A percentile compares a stretch with the other conserved stretches of the same genome.
Evolutionary conservation across 1,139 yeast species (phyloP).

Genomic region (Protomyces lactucae-debilis): DNA sequence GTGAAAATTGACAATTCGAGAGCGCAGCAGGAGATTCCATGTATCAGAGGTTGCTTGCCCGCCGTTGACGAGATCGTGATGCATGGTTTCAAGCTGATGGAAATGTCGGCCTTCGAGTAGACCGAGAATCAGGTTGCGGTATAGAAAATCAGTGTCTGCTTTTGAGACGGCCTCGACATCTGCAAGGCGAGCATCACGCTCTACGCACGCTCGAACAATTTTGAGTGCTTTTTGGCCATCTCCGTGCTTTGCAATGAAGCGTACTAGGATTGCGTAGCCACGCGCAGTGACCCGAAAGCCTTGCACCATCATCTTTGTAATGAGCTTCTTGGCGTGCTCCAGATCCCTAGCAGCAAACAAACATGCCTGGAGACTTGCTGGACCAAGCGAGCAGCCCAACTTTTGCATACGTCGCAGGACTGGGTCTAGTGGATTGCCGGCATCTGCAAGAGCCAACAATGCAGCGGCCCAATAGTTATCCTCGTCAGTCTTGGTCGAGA

Average conservation of each 20-base stretch:
- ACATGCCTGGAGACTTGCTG: slow-evolving; percentile 1
- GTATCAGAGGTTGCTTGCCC: slow-evolving; percentile 13
- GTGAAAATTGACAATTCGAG: slow-evolving; percentile 2
- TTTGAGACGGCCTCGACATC: not conserved
- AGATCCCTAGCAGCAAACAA: not conserved
- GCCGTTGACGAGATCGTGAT: not conserved
- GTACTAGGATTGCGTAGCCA: slow-evolving; percentile 6
- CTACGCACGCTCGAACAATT: not conserved
- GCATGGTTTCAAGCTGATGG: slow-evolving; percentile 1
- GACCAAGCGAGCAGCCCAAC: not conserved
- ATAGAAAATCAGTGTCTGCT: slow-evolving; percentile 3
- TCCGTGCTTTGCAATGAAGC: slow-evolving; percentile 4
- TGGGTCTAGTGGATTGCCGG: not conserved
- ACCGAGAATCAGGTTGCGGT: slow-evolving; percentile 11
- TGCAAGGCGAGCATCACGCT: not conserved
- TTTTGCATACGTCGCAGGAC: not conserved
- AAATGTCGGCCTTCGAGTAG: slow-evolving; percentile 6
- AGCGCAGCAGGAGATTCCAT: slow-evolving; percentile 22
- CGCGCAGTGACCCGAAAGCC: slow-evolving; percentile 2
- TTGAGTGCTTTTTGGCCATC: slow-evolving; percentile 1
- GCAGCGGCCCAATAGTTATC: slow-evolving; percentile 11
- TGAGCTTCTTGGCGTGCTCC: not conserved
- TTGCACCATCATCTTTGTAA: not conserved
- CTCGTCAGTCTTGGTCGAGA: not conserved
- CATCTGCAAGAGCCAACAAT: not conserved